phyloP scores from a whole-genome alignment of 805 yeast species.

The Jamesozyma hellenica region DNA sequence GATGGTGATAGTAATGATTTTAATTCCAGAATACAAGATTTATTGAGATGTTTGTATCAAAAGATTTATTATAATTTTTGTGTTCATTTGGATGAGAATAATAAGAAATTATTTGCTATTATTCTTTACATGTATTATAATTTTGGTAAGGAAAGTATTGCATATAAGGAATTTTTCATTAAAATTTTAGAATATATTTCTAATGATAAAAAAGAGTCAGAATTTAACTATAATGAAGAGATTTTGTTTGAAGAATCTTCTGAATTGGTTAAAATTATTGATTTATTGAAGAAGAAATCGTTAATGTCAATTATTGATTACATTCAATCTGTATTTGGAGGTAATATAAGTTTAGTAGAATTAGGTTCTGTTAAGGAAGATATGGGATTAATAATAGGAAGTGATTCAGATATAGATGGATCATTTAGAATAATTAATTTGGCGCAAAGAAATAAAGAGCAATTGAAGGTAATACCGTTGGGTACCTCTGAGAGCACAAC shows the following conservation, averaged over 20 bases:
- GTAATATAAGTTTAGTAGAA: not conserved
- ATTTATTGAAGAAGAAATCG: not conserved
- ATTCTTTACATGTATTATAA: constrained; percentile 26
- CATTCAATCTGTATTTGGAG: not conserved
- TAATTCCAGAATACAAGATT: constrained; percentile 18
- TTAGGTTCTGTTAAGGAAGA: not conserved
- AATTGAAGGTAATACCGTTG: constrained; percentile 46
- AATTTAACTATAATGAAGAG: not conserved
- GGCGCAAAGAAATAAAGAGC: constrained; percentile 27
- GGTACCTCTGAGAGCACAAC: constrained; percentile 62
- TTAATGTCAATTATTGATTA: not conserved
- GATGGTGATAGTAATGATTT: not conserved
- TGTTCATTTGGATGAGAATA: constrained; percentile 36
- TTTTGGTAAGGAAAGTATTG: constrained; percentile 2
- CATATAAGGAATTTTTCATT: constrained; percentile 7
- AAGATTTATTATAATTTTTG: constrained; percentile 39
- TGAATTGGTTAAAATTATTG: not conserved
- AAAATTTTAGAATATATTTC: not conserved
- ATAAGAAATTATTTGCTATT: constrained; percentile 38
- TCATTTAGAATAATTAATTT: constrained; percentile 40
- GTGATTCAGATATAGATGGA: constrained; percentile 60
- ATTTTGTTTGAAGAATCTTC: not conserved
- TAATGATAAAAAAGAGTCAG: not conserved
- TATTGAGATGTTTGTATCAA: constrained; percentile 35
- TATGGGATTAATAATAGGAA: constrained; percentile 38